Conservation (phyloP, 805 yeast species). For the Yamadazyma sp. region DNA sequence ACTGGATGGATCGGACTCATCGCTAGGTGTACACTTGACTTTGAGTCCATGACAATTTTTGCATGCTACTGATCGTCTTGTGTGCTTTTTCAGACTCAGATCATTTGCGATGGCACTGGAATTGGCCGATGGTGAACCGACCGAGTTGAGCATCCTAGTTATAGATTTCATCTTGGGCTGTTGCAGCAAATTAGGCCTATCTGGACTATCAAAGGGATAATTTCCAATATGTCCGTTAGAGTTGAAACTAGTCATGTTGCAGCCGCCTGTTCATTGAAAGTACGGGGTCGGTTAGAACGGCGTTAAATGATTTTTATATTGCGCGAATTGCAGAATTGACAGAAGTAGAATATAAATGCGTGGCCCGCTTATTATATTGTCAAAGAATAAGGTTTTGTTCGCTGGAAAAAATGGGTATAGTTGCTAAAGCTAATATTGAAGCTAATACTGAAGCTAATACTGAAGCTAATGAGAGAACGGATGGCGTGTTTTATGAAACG, state of each 20-base stretch:
- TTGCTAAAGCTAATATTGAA: conserved; percentile 1
- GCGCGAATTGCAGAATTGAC: conserved; percentile 1
- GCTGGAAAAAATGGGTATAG: not conserved
- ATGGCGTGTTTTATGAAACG: too few relatives aligned
- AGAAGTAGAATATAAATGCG: not conserved
- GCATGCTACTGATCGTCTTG: conserved; percentile 57
- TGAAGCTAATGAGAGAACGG: too few relatives aligned
- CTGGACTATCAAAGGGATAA: not conserved
- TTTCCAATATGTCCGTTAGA: too few relatives aligned
- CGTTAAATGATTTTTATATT: conserved; percentile 3
- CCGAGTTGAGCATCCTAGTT: not conserved
- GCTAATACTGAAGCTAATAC: too few relatives aligned
- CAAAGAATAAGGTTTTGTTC: not conserved
- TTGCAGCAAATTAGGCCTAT: not conserved
- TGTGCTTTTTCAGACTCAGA: conserved; percentile 7
- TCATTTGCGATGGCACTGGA: too few relatives aligned
- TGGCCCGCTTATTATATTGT: too few relatives aligned
- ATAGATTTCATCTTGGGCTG: not conserved
- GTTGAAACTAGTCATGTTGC: too few relatives aligned
- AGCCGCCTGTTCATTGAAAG: conserved; percentile 1
- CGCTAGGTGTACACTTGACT: conserved; percentile 79
- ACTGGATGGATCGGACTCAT: conserved; percentile 53
- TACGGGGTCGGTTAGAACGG: conserved; percentile 10
- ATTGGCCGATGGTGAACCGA: not conserved
- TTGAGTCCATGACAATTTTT: conserved; percentile 78